phyloP scores from a whole-genome alignment of 768 basidiomycete species.

The Strobilomyces dryophilus region DNA sequence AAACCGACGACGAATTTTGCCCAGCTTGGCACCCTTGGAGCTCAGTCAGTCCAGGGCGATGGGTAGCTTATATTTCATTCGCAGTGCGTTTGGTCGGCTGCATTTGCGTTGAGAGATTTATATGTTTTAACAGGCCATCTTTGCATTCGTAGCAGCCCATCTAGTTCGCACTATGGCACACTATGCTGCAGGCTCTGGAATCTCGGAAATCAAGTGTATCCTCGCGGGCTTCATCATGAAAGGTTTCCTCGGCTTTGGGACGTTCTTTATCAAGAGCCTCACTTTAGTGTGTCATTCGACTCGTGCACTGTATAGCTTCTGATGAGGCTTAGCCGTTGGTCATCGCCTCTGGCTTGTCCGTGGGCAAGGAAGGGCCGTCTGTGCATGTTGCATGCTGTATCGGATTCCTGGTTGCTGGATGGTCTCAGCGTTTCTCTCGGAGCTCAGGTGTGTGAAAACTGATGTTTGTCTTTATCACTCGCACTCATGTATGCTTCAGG shows the following conservation, averaged over 20 bases:
- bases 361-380: conserved; percentile 97
- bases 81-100: conserved; percentile 56
- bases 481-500: conserved; percentile 36
- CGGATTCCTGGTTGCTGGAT: conserved; percentile 82
- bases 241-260: conserved; percentile 86
- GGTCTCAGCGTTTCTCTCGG: conserved; percentile 76
- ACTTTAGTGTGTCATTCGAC: conserved; percentile 62
- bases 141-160: conserved; percentile 85
- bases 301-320: conserved; percentile 1
- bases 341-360: conserved; percentile 94
- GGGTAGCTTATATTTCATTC: conserved; percentile 83
- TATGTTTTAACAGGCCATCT: conserved; percentile 51
- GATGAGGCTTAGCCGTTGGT: conserved; percentile 72
- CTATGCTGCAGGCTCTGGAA: conserved; percentile 96
- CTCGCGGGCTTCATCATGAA: conserved; percentile 97
- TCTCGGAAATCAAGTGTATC: conserved; percentile 98
- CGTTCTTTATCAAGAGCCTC: conserved; percentile 90
- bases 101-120: conserved; percentile 1
- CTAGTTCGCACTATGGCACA: conserved; percentile 86
- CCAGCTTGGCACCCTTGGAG: conserved; percentile 94
- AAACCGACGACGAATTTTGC: conserved; percentile 77
- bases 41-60: conserved; percentile 60
- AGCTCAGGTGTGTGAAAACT: conserved; percentile 68
- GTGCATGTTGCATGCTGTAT: conserved; percentile 97
- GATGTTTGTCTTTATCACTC: conserved; percentile 3